Evolutionary conservation across 352 stramenopile genomes (phyloP).

Genomic region (Plasmopara muralis): DNA sequence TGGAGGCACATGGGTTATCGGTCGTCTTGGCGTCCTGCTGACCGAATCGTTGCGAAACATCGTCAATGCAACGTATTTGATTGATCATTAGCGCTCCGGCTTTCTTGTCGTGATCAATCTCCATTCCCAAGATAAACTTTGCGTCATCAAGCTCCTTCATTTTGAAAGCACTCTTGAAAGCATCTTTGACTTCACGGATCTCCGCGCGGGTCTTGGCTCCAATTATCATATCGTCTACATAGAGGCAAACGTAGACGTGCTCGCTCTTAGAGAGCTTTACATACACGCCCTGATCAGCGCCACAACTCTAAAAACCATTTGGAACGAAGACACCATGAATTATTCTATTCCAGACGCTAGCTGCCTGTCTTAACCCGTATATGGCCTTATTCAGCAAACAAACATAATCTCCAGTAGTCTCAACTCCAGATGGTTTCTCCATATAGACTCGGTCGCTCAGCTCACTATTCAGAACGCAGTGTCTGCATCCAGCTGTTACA

Average conservation of each 20-base stretch:
- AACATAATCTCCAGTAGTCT: conserved; percentile 4
- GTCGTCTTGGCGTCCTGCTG: conserved; percentile 8
- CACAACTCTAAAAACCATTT: conserved; percentile 2
- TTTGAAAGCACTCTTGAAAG: not conserved
- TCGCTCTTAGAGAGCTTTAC: not conserved
- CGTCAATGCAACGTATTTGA: conserved; percentile 2
- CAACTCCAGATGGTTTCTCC: conserved; percentile 22
- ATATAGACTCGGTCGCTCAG: too few relatives aligned
- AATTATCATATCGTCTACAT: not conserved
- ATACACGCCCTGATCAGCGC: conserved; percentile 12
- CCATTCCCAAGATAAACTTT: conserved; percentile 18
- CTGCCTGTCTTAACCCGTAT: conserved; percentile 19
- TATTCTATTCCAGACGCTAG: conserved; percentile 15
- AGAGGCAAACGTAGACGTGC: conserved; percentile 12
- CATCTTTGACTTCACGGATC: not conserved
- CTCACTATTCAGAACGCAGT: too few relatives aligned
- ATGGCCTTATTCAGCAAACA: conserved; percentile 16
- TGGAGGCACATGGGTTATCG: conserved; percentile 9
- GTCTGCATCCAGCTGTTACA: conserved; percentile 30
- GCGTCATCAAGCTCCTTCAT: conserved; percentile 16
- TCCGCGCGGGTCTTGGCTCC: conserved; percentile 3
- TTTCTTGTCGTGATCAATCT: conserved; percentile 13
- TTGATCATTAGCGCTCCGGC: conserved; percentile 1
- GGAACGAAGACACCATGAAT: not conserved
- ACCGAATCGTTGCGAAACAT: conserved; percentile 1